Conservation (phyloP, 2,329 filamentous ascomycete species). For the Trichocomaceae sp. region DNA sequence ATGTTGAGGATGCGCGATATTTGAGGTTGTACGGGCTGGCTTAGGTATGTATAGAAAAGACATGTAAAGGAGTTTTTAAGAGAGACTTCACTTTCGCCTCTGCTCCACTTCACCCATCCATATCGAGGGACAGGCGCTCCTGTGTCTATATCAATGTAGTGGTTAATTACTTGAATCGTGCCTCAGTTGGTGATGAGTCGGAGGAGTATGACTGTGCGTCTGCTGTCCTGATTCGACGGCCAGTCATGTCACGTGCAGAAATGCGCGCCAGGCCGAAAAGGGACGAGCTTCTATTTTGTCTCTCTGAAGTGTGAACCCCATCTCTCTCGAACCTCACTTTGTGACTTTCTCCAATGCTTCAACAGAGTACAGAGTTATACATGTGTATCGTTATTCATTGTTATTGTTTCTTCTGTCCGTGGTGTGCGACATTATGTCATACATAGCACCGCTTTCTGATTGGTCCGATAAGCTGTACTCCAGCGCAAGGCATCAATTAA, state of each 20-base stretch:
- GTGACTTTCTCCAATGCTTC: too few species aligned
- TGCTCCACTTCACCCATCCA: neutral
- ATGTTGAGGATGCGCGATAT: neutral
- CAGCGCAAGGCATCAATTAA: neutral
- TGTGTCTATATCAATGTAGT: neutral
- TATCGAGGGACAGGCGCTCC: neutral
- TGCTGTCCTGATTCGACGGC: neutral
- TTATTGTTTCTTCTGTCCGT: too few species aligned
- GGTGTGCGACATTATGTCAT: neutral
- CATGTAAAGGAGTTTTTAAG: too few species aligned
- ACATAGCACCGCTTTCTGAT: neutral
- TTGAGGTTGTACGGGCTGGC: neutral
- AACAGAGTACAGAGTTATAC: too few species aligned
- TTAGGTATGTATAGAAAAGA: too few species aligned
- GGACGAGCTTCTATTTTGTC: neutral
- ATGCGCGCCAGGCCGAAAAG: neutral
- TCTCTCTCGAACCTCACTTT: too few species aligned
- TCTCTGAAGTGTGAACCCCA: too few species aligned
- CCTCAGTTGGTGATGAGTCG: neutral
- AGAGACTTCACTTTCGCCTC: neutral
- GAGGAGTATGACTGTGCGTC: neutral
- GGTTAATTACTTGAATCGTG: neutral
- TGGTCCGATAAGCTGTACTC: slow-evolving; percentile 1
- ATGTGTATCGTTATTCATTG: too few species aligned
- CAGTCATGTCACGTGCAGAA: neutral